phyloP scores from a whole-genome alignment of 2,329 filamentous ascomycete species.

The Calonectria pteridis region DNA sequence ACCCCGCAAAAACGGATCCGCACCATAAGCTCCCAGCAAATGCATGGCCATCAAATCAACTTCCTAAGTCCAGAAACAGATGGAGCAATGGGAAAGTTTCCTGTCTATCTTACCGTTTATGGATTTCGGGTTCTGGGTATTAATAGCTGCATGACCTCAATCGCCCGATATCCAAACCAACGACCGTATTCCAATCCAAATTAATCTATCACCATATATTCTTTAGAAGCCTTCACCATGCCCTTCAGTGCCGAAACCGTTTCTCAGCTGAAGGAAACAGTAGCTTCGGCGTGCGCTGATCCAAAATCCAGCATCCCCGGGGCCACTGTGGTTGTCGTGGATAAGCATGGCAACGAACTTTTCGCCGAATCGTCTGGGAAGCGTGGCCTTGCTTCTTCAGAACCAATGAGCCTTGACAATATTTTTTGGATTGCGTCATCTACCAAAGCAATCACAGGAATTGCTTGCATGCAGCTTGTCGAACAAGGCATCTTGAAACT shows the following conservation, averaged over 20 bases:
- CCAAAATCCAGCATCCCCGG: slow-evolving; percentile 57
- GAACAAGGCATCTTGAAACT: slow-evolving; percentile 62
- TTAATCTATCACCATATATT: not conserved
- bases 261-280: slow-evolving; percentile 39
- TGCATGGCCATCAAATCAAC: too few relatives aligned
- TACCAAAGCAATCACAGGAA: slow-evolving; percentile 66
- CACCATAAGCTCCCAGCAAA: slow-evolving; percentile 3
- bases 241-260: slow-evolving; percentile 29
- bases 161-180: too few relatives aligned
- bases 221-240: slow-evolving; percentile 27
- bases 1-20: slow-evolving; percentile 33
- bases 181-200: too few relatives aligned
- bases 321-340: slow-evolving; percentile 59
- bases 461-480: slow-evolving; percentile 70
- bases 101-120: not conserved
- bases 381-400: slow-evolving; percentile 55
- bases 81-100: not conserved
- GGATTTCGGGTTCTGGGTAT: not conserved
- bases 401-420: slow-evolving; percentile 70
- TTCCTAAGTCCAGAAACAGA: not conserved
- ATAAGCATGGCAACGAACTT: slow-evolving; percentile 59
- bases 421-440: slow-evolving; percentile 72
- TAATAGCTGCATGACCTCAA: slow-evolving; percentile 10
- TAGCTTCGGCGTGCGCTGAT: slow-evolving; percentile 55
- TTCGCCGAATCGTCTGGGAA: slow-evolving; percentile 63